phyloP scores from a whole-genome alignment of 495 filamentous ascomycete species.

The Daldinia childiae region DNA sequence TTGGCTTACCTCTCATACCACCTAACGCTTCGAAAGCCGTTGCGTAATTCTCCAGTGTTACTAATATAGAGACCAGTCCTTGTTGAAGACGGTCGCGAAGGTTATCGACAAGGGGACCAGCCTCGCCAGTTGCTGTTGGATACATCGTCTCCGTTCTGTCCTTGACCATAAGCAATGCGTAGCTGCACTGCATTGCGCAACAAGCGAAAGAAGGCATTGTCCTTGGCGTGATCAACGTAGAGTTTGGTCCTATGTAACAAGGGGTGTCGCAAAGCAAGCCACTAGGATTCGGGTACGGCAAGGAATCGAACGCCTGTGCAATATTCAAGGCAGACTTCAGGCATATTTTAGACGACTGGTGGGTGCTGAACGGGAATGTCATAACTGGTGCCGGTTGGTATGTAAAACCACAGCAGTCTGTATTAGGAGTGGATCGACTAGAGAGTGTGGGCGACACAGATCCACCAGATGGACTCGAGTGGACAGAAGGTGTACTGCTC shows the following conservation, averaged over 20 bases:
- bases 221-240: conserved; percentile 52
- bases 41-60: conserved; percentile 64
- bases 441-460: conserved; percentile 47
- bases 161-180: conserved; percentile 68
- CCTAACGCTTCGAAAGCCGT: conserved; percentile 68
- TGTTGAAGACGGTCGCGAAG: conserved; percentile 64
- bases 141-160: conserved; percentile 60
- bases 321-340: conserved; percentile 61
- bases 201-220: conserved; percentile 70
- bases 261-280: conserved; percentile 44
- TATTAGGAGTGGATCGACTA: conserved; percentile 49
- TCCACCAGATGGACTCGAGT: conserved; percentile 51
- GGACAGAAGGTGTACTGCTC: conserved; percentile 44
- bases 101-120: conserved; percentile 52
- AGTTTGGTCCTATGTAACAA: conserved; percentile 44
- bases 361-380: conserved; percentile 61
- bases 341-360: conserved; percentile 65
- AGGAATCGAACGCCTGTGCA: conserved; percentile 60
- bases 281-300: conserved; percentile 61
- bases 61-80: conserved; percentile 61
- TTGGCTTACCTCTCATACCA: conserved; percentile 66
- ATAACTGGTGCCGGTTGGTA: conserved; percentile 49
- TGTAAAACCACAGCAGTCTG: conserved; percentile 49
- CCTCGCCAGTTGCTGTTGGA: conserved; percentile 44
- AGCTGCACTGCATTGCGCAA: conserved; percentile 71